Evolutionary conservation across 2,329 filamentous ascomycete genomes (phyloP).

Genomic region (Fusarium dlaminii): DNA sequence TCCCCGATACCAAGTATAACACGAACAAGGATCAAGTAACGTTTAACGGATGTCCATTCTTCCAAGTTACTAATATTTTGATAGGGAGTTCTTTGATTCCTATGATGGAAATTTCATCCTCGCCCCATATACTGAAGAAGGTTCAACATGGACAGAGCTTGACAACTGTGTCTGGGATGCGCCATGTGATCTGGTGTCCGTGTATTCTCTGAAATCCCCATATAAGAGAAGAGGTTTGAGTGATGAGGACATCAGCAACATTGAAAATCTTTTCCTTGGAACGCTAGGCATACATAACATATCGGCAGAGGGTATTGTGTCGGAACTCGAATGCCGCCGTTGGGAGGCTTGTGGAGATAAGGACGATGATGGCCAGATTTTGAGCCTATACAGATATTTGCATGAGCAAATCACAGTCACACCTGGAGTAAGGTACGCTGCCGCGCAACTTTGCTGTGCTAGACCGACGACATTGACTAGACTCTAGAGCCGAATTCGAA

Average conservation of each 20-base stretch:
- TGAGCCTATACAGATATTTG: constrained; percentile 16
- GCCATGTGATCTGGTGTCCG: background rate
- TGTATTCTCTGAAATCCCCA: background rate
- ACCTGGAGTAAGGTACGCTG: background rate
- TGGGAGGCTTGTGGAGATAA: background rate
- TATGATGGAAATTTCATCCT: background rate
- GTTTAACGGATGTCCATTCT: accelerated
- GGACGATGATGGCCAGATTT: background rate
- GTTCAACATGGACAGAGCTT: background rate
- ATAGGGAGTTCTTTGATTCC: background rate
- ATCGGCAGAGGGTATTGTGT: background rate
- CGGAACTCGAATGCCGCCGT: background rate
- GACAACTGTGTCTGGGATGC: constrained; percentile 10
- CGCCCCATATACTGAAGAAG: background rate
- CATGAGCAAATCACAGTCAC: background rate
- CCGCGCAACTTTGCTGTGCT: accelerated
- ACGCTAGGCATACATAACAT: constrained; percentile 4
- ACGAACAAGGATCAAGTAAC: background rate
- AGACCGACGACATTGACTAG: background rate
- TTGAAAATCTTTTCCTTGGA: background rate
- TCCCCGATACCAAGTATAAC: background rate
- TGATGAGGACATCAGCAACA: background rate
- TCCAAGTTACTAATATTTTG: background rate
- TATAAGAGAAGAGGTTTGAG: background rate
- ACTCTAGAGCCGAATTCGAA: constrained; percentile 18